Evolutionary conservation across 345 rosid species (phyloP).

Genomic region (Lumnitzera littorea): DNA sequence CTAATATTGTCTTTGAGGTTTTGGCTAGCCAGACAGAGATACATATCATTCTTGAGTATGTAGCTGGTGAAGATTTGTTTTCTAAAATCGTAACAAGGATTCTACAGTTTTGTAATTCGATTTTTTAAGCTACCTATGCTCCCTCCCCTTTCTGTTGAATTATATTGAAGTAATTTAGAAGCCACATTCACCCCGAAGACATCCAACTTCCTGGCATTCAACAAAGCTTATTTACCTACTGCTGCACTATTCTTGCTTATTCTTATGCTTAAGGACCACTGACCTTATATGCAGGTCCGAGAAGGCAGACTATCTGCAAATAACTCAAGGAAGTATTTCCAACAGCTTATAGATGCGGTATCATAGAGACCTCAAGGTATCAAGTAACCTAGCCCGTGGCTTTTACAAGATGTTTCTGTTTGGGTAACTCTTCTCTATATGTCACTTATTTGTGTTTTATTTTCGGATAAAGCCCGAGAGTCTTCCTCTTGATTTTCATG

Average conservation of each 20-base stretch:
- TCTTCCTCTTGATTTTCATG: conserved; percentile 56
- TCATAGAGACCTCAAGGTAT: conserved; percentile 90
- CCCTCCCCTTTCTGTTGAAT: conserved; percentile 2
- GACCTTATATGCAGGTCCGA: conserved; percentile 42
- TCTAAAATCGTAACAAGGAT: conserved; percentile 65
- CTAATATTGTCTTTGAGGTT: conserved; percentile 33
- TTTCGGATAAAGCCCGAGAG: conserved; percentile 45
- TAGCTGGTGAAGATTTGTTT: conserved; percentile 77
- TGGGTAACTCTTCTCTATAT: conserved; percentile 10
- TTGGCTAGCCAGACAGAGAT: conserved; percentile 73
- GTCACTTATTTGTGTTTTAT: too few species aligned
- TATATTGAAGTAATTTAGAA: neutral
- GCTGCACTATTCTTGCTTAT: neutral
- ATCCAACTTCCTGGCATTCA: neutral
- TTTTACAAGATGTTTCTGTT: conserved; percentile 2
- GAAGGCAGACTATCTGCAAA: conserved; percentile 60
- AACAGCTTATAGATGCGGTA: conserved; percentile 91
- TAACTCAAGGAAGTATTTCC: conserved; percentile 72
- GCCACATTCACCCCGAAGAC: too few species aligned
- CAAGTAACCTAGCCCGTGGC: conserved; percentile 3
- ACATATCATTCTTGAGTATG: conserved; percentile 82
- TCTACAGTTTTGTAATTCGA: neutral
- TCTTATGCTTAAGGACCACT: neutral
- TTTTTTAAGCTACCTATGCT: neutral
- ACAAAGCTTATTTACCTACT: neutral